phyloP scores from a whole-genome alignment of 2,329 filamentous ascomycete genomes.

The Colletotrichum aenigma region DNA sequence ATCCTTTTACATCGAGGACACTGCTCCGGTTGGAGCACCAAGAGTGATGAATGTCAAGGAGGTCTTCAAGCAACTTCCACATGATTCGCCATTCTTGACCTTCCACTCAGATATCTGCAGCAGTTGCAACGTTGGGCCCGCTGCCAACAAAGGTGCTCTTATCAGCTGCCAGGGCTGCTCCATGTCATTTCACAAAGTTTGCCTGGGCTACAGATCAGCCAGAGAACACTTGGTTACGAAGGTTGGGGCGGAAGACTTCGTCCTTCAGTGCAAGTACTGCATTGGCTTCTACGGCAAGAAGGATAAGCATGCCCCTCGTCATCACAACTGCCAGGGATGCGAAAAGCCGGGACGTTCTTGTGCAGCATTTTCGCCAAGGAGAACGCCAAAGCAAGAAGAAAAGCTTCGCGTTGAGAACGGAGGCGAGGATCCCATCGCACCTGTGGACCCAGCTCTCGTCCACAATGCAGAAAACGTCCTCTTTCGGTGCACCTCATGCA shows the following conservation, averaged over 20 bases:
- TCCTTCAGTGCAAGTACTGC: conserved; percentile 90
- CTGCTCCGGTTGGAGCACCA: conserved; percentile 46
- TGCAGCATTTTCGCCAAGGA: conserved; percentile 72
- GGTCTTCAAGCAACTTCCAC: conserved; percentile 67
- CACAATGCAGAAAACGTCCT: conserved; percentile 80
- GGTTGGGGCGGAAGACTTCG: conserved; percentile 74
- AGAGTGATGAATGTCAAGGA: conserved; percentile 74
- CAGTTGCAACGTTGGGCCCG: conserved; percentile 64
- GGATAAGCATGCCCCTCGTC: conserved; percentile 70
- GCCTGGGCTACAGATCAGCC: conserved; percentile 73
- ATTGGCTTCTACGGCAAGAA: conserved; percentile 72
- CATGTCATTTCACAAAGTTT: conserved; percentile 80
- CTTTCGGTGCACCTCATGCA: conserved; percentile 82
- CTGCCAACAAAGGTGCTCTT: conserved; percentile 68
- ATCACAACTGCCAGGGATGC: conserved; percentile 76
- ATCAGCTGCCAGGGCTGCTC: conserved; percentile 93
- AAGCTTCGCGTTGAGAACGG: conserved; percentile 78
- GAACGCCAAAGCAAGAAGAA: conserved; percentile 82
- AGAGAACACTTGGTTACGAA: conserved; percentile 94
- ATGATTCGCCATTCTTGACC: conserved; percentile 69
- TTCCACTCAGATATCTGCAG: conserved; percentile 76
- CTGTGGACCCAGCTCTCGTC: conserved; percentile 65
- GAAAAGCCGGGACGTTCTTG: conserved; percentile 71
- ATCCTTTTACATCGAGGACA: conserved; percentile 53
- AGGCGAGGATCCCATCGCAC: conserved; percentile 76